Evolutionary conservation across 2,329 filamentous ascomycete genomes (phyloP).

Genomic region (Diplocarpon rosae): DNA sequence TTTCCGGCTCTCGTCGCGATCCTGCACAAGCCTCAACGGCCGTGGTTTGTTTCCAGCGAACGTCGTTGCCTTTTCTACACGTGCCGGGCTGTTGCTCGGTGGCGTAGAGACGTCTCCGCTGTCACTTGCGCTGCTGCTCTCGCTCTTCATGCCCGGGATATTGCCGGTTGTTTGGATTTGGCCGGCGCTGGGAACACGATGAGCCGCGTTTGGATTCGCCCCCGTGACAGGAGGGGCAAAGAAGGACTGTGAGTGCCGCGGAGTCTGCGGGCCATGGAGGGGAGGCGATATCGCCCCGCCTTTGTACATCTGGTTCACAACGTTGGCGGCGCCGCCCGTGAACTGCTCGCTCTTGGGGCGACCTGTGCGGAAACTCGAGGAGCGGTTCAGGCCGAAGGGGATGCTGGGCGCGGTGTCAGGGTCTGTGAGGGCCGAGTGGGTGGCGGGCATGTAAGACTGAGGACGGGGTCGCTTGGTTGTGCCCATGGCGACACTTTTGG

Average conservation of each 20-base stretch:
- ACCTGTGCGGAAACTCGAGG: slow-evolving; percentile 40
- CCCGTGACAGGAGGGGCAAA: slow-evolving; percentile 41
- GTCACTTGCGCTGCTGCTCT: slow-evolving; percentile 44
- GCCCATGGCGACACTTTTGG: slow-evolving; percentile 48
- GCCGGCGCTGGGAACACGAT: slow-evolving; percentile 39
- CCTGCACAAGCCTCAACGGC: slow-evolving; percentile 77
- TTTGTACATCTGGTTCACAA: slow-evolving; percentile 86
- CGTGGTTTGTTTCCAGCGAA: slow-evolving; percentile 66
- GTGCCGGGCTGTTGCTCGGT: slow-evolving; percentile 40
- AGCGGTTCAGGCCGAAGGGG: slow-evolving; percentile 50
- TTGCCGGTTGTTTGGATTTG: slow-evolving; percentile 44
- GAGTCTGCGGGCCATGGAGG: slow-evolving; percentile 39
- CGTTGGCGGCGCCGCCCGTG: slow-evolving; percentile 47
- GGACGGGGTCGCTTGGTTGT: slow-evolving; percentile 36
- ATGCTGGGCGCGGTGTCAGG: slow-evolving; percentile 68
- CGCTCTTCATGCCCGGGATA: slow-evolving; percentile 52
- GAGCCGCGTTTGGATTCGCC: slow-evolving; percentile 41
- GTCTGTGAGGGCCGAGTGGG: slow-evolving; percentile 42
- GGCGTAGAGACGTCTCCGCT: slow-evolving; percentile 50
- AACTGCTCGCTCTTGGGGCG: slow-evolving; percentile 55
- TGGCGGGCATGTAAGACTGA: slow-evolving; percentile 42
- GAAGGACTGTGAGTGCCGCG: slow-evolving; percentile 52
- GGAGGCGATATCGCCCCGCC: slow-evolving; percentile 51
- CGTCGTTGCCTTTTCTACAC: slow-evolving; percentile 40
- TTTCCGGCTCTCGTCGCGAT: slow-evolving; percentile 41